phyloP scores from a whole-genome alignment of 2,329 filamentous ascomycete genomes.

The Epicoccum sorghinum region DNA sequence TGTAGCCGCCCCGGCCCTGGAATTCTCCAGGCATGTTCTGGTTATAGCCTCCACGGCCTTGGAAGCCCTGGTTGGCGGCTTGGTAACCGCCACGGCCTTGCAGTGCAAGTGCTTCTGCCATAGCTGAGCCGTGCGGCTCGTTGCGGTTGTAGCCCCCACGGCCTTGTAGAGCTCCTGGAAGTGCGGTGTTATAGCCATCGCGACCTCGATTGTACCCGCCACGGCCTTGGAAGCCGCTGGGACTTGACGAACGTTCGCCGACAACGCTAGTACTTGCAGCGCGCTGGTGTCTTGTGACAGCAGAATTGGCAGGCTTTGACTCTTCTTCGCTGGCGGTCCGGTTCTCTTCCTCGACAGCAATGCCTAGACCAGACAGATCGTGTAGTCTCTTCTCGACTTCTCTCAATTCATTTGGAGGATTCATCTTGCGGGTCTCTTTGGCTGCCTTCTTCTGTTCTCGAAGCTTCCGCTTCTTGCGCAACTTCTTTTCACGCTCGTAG shows the following conservation, averaged over 20 bases:
- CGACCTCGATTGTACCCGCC: conserved; percentile 44
- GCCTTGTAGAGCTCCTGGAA: conserved; percentile 38
- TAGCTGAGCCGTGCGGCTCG: conserved; percentile 24
- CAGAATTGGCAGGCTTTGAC: conserved; percentile 34
- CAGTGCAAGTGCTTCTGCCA: conserved; percentile 28
- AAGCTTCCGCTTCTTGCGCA: conserved; percentile 47
- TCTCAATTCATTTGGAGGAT: conserved; percentile 28
- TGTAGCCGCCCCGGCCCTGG: conserved; percentile 42
- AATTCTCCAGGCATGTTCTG: conserved; percentile 39
- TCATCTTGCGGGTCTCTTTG: conserved; percentile 36
- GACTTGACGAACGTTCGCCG: conserved; percentile 40
- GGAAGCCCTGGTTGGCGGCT: conserved; percentile 25
- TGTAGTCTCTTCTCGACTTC: conserved; percentile 38
- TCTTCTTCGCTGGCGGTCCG: conserved; percentile 39
- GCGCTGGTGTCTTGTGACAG: conserved; percentile 36
- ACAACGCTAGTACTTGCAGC: conserved; percentile 37
- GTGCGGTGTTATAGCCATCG: conserved; percentile 43
- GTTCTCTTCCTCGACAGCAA: conserved; percentile 41
- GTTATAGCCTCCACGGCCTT: conserved; percentile 43
- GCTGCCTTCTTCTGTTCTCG: conserved; percentile 47
- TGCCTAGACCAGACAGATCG: conserved; percentile 41
- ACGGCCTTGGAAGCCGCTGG: conserved; percentile 38
- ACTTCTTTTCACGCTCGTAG: conserved; percentile 41
- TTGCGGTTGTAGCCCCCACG: conserved; percentile 38
- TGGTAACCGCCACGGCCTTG: conserved; percentile 27